phyloP scores from a whole-genome alignment of 352 stramenopile species.

The Globisporangium echinulatum region DNA sequence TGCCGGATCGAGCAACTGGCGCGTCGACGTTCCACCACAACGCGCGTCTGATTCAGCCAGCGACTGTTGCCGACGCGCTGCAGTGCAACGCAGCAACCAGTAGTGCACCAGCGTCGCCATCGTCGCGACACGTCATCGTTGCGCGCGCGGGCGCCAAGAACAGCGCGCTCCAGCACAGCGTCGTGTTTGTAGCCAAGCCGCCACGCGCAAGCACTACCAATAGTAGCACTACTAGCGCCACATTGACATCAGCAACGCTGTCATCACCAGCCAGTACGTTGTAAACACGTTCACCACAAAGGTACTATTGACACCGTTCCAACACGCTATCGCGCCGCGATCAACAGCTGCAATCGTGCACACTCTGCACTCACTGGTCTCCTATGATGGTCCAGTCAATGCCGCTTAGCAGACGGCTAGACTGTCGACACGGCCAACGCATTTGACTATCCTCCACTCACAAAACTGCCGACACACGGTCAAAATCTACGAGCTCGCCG shows the following conservation, averaged over 20 bases:
- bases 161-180: conserved; percentile 33
- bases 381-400: no score
- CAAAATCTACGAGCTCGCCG: conserved; percentile 74
- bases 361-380: no score
- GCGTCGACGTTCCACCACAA: conserved; percentile 42
- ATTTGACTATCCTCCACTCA: conserved; percentile 7
- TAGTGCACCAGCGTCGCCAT: not conserved
- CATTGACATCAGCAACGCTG: no score
- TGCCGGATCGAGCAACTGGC: conserved; percentile 18
- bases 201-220: not conserved
- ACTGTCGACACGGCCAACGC: not conserved
- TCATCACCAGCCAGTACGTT: no score
- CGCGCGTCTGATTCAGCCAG: conserved; percentile 17
- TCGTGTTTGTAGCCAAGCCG: conserved; percentile 59
- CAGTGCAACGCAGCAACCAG: conserved; percentile 1
- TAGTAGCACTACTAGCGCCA: not conserved
- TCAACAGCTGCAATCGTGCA: no score
- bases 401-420: not conserved
- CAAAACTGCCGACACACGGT: conserved; percentile 56
- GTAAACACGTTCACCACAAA: no score
- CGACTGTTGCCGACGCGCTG: conserved; percentile 5
- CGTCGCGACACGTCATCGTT: conserved; percentile 13
- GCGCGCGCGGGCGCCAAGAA: conserved; percentile 38
- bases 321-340: no score
- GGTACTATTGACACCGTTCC: no score